phyloP scores from a whole-genome alignment of 768 basidiomycete genomes.

The Hypsizygus marmoreus region DNA sequence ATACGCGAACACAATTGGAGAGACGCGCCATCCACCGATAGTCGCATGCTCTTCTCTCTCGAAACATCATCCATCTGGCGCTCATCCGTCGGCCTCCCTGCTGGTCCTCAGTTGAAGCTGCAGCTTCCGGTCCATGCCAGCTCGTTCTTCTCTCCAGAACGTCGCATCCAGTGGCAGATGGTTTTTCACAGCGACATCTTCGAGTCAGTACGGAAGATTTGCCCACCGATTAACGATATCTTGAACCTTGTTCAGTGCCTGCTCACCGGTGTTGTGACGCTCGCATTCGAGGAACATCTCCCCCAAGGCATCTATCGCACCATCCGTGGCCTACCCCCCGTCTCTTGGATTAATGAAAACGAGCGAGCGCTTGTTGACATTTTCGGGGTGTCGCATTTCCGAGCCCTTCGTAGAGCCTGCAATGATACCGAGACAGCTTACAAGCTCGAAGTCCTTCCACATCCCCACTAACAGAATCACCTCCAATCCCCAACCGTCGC shows the following conservation, averaged over 20 bases:
- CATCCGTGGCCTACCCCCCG: conserved; percentile 73
- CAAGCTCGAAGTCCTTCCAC: conserved; percentile 67
- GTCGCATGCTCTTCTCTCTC: conserved; percentile 76
- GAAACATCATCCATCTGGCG: conserved; percentile 80
- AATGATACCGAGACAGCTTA: conserved; percentile 70
- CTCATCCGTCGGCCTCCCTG: conserved; percentile 73
- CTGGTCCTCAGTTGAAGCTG: conserved; percentile 70
- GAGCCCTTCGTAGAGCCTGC: conserved; percentile 71
- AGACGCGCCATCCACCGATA: conserved; percentile 58
- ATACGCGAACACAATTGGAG: conserved; percentile 72
- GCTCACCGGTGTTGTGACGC: conserved; percentile 68
- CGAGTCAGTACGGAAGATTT: conserved; percentile 67
- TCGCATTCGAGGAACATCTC: conserved; percentile 76
- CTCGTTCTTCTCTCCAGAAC: conserved; percentile 84
- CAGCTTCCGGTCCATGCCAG: conserved; percentile 79
- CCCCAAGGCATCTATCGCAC: conserved; percentile 72
- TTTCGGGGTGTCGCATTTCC: conserved; percentile 74
- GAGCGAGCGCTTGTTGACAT: conserved; percentile 68
- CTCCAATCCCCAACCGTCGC: conserved; percentile 3
- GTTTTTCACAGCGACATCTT: conserved; percentile 82
- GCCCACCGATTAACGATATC: conserved; percentile 70
- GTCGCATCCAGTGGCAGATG: conserved; percentile 88
- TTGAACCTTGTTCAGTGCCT: conserved; percentile 71
- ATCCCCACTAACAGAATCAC: conserved; percentile 30
- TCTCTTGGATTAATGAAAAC: conserved; percentile 76